phyloP scores from a whole-genome alignment of 345 rosid genomes.

The Murraya koenigii region DNA sequence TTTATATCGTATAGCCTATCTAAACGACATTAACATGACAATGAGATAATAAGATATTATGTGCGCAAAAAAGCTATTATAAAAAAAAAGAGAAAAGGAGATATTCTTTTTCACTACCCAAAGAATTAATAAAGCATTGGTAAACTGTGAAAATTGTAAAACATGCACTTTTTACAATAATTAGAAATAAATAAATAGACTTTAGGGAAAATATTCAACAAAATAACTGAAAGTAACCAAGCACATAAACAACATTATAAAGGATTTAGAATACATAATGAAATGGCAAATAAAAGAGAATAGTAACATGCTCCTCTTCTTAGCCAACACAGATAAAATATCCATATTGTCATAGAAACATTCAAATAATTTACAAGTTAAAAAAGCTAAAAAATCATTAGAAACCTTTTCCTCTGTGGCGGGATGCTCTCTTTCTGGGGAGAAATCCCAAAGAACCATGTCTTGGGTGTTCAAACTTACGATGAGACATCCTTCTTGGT shows the following conservation, averaged over 20 bases:
- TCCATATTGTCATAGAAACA: not conserved
- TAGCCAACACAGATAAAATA: not conserved
- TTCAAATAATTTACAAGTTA: not conserved
- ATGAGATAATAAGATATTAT: not conserved
- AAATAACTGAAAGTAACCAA: not conserved
- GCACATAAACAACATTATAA: not conserved
- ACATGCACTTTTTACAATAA: no score
- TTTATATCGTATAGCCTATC: not conserved
- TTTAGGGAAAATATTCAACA: not conserved
- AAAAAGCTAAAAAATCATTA: not conserved
- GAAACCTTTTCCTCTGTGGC: conserved; percentile 86
- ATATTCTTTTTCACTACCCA: not conserved
- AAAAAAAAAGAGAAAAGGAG: not conserved
- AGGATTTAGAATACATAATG: not conserved
- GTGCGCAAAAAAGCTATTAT: not conserved
- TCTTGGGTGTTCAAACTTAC: conserved; percentile 93
- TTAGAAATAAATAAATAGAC: not conserved
- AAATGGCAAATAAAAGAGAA: not conserved
- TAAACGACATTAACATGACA: not conserved
- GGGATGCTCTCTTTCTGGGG: conserved; percentile 76
- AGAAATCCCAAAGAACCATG: conserved; percentile 94
- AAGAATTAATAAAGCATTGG: no score
- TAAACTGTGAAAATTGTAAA: not conserved
- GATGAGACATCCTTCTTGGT: conserved; percentile 67
- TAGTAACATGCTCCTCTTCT: not conserved